These are phyloP conservation scores for peach (Prunus persica) DNA, from an alignment of 306 rosid species.

Conservation along the genomic window DNA sequence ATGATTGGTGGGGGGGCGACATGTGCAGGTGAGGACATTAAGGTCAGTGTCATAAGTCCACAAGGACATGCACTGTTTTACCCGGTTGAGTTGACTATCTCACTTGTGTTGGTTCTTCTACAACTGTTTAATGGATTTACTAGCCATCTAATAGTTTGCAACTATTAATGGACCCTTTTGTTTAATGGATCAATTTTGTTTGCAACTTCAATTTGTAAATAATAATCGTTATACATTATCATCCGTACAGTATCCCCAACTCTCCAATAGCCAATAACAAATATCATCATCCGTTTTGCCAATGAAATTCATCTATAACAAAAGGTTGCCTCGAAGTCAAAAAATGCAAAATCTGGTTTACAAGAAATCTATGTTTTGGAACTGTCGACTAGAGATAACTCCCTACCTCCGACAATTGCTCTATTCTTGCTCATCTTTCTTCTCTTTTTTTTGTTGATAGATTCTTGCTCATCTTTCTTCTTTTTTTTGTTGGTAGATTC, in stretches of 20 bases:
- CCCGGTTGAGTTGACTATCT: not conserved
- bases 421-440: conserved; percentile 11
- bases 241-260: conserved; percentile 5
- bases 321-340: not conserved
- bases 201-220: not conserved
- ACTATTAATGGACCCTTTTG: too few relatives aligned
- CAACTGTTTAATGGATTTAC: not conserved
- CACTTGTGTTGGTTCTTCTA: not conserved
- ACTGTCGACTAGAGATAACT: not conserved
- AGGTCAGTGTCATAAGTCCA: not conserved
- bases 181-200: not conserved
- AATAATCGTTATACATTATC: not conserved
- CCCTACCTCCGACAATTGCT: not conserved
- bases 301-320: not conserved
- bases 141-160: not conserved
- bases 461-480: not conserved
- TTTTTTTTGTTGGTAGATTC: not conserved
- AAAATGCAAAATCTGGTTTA: not conserved
- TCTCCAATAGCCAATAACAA: not conserved
- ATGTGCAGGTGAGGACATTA: not conserved
- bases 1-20: too few relatives aligned
- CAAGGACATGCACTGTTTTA: not conserved
- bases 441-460: not conserved
- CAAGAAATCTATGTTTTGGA: not conserved
- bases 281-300: not conserved